phyloP scores from a whole-genome alignment of 805 yeast genomes.

The Yamadazyma philogaea region DNA sequence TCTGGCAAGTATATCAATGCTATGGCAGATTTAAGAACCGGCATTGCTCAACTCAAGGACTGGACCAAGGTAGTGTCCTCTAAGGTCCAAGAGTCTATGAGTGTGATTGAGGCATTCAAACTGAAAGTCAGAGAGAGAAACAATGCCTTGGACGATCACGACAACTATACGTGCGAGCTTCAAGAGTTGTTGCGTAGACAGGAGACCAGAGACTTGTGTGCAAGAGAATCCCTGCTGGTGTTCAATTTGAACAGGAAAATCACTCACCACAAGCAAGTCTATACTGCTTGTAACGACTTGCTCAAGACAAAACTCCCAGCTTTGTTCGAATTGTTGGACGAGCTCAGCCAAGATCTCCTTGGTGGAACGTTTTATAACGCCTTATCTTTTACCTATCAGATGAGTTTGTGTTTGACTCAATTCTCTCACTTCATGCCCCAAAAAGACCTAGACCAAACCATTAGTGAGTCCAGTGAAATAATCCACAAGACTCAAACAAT shows the following conservation, averaged over 20 bases:
- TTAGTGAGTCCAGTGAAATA: neutral
- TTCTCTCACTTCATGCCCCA: neutral
- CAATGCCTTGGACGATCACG: constrained; percentile 36
- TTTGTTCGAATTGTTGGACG: constrained; percentile 33
- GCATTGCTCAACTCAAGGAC: neutral
- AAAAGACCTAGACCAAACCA: neutral
- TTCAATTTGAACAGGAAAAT: constrained; percentile 25
- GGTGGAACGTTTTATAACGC: constrained; percentile 32
- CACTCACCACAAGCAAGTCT: constrained; percentile 21
- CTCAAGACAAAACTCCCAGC: constrained; percentile 48
- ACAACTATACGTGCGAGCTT: constrained; percentile 26
- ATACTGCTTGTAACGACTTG: constrained; percentile 32
- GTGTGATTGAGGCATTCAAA: constrained; percentile 9
- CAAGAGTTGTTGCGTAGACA: constrained; percentile 30
- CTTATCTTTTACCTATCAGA: constrained; percentile 33
- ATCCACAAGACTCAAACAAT: constrained; percentile 7
- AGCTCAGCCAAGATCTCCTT: constrained; percentile 20
- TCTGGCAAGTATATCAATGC: neutral
- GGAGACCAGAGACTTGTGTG: constrained; percentile 33
- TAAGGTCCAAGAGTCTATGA: constrained; percentile 5
- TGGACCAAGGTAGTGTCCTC: constrained; percentile 1
- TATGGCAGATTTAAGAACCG: constrained; percentile 1
- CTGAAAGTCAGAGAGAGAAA: constrained; percentile 14
- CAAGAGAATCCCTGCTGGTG: constrained; percentile 27
- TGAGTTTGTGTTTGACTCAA: constrained; percentile 1